Evolutionary conservation across 1,284 basidiomycete genomes (phyloP).

Genomic region (Cryptococcus sp.): DNA sequence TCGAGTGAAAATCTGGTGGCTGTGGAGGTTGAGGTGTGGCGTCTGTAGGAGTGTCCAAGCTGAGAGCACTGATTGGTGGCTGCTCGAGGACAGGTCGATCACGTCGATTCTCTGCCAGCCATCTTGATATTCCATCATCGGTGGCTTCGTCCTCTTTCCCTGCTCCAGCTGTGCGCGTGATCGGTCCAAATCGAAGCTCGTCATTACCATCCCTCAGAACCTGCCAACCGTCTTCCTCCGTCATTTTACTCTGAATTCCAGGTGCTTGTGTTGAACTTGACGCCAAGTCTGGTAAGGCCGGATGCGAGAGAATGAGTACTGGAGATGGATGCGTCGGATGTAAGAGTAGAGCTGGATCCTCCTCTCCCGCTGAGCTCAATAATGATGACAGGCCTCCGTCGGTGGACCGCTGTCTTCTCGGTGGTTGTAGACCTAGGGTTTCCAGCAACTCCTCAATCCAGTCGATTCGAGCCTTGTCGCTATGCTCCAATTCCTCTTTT

Average conservation of each 20-base stretch:
- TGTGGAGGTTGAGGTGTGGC: slow-evolving; percentile 60
- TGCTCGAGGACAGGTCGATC: slow-evolving; percentile 45
- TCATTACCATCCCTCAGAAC: slow-evolving; percentile 65
- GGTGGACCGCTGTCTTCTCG: slow-evolving; percentile 7
- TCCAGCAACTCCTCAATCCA: slow-evolving; percentile 44
- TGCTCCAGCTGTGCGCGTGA: slow-evolving; percentile 22
- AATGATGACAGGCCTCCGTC: neutral
- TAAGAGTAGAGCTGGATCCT: slow-evolving; percentile 41
- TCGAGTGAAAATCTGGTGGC: slow-evolving; percentile 47
- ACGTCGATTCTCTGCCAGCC: slow-evolving; percentile 45
- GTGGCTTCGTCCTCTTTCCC: slow-evolving; percentile 6
- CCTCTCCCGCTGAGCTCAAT: slow-evolving; percentile 22
- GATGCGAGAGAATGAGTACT: slow-evolving; percentile 48
- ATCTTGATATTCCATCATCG: slow-evolving; percentile 40
- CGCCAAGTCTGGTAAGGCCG: slow-evolving; percentile 33
- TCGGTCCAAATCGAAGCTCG: slow-evolving; percentile 63
- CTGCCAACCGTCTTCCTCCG: slow-evolving; percentile 30
- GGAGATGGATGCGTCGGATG: slow-evolving; percentile 52
- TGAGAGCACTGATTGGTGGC: slow-evolving; percentile 28
- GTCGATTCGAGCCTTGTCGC: slow-evolving; percentile 46
- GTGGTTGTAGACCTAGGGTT: slow-evolving; percentile 42
- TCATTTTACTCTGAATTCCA: slow-evolving; percentile 29
- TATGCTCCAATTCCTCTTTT: slow-evolving; percentile 33
- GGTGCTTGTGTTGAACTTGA: slow-evolving; percentile 14
- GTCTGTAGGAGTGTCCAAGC: slow-evolving; percentile 32